Base-by-base conservation (phyloP, 2,329 filamentous ascomycete genomes). In the Penicillium hesseltinei region DNA sequence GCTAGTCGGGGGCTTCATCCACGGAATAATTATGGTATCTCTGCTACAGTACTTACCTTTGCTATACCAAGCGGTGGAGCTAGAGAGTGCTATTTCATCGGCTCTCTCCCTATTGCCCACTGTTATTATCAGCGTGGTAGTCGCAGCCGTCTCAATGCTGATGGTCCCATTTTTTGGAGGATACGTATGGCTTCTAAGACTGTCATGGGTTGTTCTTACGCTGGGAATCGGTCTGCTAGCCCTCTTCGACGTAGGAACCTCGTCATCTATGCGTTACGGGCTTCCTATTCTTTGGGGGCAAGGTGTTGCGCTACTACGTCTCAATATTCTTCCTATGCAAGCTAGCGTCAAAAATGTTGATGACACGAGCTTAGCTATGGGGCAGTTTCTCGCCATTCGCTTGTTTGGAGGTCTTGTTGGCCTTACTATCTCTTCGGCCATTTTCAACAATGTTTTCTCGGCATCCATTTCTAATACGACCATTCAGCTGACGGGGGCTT, bases 21-120 rank as follows among this genome's bases (percentile, higher is more conserved):
- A 45, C n/a, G 43, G 43, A 5, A 8, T 8, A n/a, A 11, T 45
- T 17, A 3, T 45, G n/a, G 25, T 45, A 10, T 29, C 43, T 10
- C 9, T 29, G 1, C 27, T 45, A 13, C 43, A 45, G n/a, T 45
- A 45, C 10, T 13, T 45, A 2, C 43, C 43, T 10, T 45, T 45
- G 5, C 43, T 45, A 5, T 45, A 45, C 25, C 43, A 45, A 45
- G 9, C 43, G 4, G 43, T 45, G 7, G 23, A 45, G 17, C 17
- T 45, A 17, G 9, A 45, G n/a, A 45, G 5, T 8, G 23, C 43
- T 13, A 45, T 45, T 7, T 19, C 7, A 19, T 45, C 43, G 5
- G 83, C 82, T 19, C 76, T 87, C 1, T 82, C 80, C 27, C 69
- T 81, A 43, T 80, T 87, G 35, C 84, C 84, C 0, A 53, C 40